Evolutionary conservation across 768 basidiomycete genomes (phyloP).

Genomic region (Pisolithus orientalis): DNA sequence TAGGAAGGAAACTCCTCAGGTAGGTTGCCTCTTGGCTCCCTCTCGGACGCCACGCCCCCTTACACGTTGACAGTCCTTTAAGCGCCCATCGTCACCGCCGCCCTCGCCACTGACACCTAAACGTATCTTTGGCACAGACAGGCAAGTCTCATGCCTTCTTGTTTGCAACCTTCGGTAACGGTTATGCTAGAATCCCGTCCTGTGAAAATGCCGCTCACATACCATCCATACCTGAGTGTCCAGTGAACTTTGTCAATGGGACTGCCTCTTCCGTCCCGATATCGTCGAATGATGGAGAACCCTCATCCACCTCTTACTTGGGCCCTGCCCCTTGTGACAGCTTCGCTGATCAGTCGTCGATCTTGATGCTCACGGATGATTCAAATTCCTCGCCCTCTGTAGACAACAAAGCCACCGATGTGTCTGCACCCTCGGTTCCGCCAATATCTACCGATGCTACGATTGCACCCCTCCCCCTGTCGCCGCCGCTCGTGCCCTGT

Average conservation of each 20-base stretch:
- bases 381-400: background rate
- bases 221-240: constrained; percentile 3
- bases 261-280: background rate
- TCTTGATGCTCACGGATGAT: constrained; percentile 7
- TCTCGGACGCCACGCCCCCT: background rate
- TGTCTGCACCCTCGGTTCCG: constrained; percentile 3
- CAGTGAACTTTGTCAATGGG: background rate
- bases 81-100: constrained; percentile 12
- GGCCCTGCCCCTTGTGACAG: background rate
- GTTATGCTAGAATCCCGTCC: constrained; percentile 3
- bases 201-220: background rate
- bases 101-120: constrained; percentile 5
- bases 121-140: background rate
- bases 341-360: constrained; percentile 1
- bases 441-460: background rate
- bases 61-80: constrained; percentile 2
- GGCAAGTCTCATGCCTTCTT: background rate
- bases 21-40: background rate
- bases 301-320: background rate
- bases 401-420: background rate
- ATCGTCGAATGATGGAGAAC: background rate
- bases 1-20: constrained; percentile 1
- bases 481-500: background rate
- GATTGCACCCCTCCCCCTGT: background rate
- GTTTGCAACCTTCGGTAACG: background rate